Conservation (phyloP, 2,329 filamentous ascomycete species). For the Aureobasidium lini region DNA sequence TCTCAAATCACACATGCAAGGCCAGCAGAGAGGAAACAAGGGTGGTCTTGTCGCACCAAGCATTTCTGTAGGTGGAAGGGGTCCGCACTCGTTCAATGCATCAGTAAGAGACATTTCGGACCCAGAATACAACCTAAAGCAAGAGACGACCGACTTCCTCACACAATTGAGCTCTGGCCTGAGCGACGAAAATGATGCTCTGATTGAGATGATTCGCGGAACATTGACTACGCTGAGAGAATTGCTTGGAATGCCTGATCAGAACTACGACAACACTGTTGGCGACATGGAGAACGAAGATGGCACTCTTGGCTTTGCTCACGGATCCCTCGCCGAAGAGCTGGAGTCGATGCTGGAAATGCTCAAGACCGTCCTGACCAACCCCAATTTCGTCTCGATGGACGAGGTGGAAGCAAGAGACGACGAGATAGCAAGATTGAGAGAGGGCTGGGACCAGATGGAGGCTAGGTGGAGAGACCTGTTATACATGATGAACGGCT, state of each 20-base stretch:
- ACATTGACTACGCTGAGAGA: slow-evolving; percentile 65
- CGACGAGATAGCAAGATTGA: slow-evolving; percentile 76
- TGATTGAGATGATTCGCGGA: slow-evolving; percentile 64
- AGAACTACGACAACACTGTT: slow-evolving; percentile 22
- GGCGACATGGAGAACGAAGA: slow-evolving; percentile 17
- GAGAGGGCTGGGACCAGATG: slow-evolving; percentile 88
- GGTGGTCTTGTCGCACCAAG: slow-evolving; percentile 36
- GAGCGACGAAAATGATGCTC: slow-evolving; percentile 83
- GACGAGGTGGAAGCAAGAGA: slow-evolving; percentile 92
- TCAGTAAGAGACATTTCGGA: slow-evolving; percentile 44
- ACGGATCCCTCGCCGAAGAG: slow-evolving; percentile 63
- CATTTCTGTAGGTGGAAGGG: slow-evolving; percentile 43
- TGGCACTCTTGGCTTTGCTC: slow-evolving; percentile 39
- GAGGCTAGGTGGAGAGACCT: slow-evolving; percentile 85
- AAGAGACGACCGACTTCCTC: slow-evolving; percentile 86
- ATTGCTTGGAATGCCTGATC: slow-evolving; percentile 46
- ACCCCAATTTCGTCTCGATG: slow-evolving; percentile 90
- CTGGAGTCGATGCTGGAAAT: slow-evolving; percentile 74
- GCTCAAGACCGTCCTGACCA: slow-evolving; percentile 76
- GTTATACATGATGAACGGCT: slow-evolving; percentile 82
- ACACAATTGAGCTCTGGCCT: slow-evolving; percentile 74
- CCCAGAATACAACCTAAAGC: slow-evolving; percentile 61
- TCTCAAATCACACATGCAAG: slow-evolving; percentile 77
- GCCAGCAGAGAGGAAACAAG: slow-evolving; percentile 47
- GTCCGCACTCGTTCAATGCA: slow-evolving; percentile 39